These are phyloP conservation scores for Pleoardoris graminearum DNA, from an alignment of 2,329 filamentous ascomycete genomes.

Conservation along the genomic window DNA sequence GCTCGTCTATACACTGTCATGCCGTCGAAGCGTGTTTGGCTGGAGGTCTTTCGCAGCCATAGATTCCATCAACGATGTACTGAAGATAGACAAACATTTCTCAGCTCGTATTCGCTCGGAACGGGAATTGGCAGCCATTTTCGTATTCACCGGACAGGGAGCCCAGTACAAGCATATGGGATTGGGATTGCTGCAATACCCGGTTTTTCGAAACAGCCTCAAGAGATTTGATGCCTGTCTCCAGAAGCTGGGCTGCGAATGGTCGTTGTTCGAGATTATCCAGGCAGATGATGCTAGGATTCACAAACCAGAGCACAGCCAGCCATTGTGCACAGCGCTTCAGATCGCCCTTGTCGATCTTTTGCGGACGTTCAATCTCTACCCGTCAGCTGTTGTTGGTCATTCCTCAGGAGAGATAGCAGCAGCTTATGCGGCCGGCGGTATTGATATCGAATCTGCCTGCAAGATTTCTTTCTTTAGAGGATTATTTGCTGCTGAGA, in stretches of 20 bases:
- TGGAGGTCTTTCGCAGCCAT: background rate
- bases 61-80: background rate
- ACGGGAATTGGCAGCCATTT: background rate
- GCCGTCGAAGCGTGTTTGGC: background rate
- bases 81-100: background rate
- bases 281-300: background rate
- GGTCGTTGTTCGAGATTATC: background rate
- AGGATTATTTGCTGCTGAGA: slow-evolving; percentile 7
- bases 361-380: slow-evolving; percentile 13
- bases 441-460: slow-evolving; percentile 17
- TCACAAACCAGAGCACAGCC: slow-evolving; percentile 15
- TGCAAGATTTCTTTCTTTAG: slow-evolving; percentile 21
- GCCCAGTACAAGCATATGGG: slow-evolving; percentile 20
- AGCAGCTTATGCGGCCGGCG: slow-evolving; percentile 16
- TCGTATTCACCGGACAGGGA: slow-evolving; percentile 23
- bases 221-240: background rate
- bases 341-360: slow-evolving; percentile 25
- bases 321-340: slow-evolving; percentile 21
- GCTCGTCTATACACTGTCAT: background rate
- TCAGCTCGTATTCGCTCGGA: background rate
- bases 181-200: background rate
- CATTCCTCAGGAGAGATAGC: slow-evolving; percentile 29
- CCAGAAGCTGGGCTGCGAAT: background rate
- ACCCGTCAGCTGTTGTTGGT: slow-evolving; percentile 16
- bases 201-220: background rate